A percentile compares a stretch with the other conserved stretches of the same genome.
phyloP scores from a whole-genome alignment of 805 yeast genomes.

The Suhomyces xylopsoci region DNA sequence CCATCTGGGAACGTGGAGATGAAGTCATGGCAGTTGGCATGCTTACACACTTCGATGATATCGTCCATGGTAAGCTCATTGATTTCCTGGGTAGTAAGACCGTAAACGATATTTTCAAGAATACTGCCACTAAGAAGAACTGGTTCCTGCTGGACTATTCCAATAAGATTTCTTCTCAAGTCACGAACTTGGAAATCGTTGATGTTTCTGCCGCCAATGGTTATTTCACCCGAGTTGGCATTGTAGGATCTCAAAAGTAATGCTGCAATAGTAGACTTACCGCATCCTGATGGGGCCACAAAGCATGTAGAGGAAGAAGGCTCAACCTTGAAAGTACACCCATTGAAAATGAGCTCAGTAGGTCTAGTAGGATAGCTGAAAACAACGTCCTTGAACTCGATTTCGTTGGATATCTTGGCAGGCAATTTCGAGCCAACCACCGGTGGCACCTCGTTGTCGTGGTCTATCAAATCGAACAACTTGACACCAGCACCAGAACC shows the following conservation, averaged over 20 bases:
- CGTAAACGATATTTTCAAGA: slow-evolving; percentile 54
- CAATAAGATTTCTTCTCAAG: slow-evolving; percentile 48
- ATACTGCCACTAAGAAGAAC: slow-evolving; percentile 54
- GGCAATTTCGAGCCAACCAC: slow-evolving; percentile 31
- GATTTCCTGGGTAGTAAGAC: slow-evolving; percentile 39
- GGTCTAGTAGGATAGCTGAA: slow-evolving; percentile 44
- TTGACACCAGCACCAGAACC: slow-evolving; percentile 47
- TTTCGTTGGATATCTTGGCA: slow-evolving; percentile 22
- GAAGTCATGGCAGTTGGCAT: slow-evolving; percentile 60
- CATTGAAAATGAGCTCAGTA: slow-evolving; percentile 33
- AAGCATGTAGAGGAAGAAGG: slow-evolving; percentile 39
- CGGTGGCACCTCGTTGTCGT: slow-evolving; percentile 33
- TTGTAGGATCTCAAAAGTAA: slow-evolving; percentile 52
- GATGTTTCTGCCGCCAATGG: slow-evolving; percentile 52
- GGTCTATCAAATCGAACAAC: slow-evolving; percentile 41
- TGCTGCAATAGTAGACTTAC: slow-evolving; percentile 58
- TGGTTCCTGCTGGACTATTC: slow-evolving; percentile 64
- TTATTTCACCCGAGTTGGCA: slow-evolving; percentile 45
- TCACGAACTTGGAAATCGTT: slow-evolving; percentile 46
- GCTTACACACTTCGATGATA: slow-evolving; percentile 40
- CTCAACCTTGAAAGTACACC: slow-evolving; percentile 34
- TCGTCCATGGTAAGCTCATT: slow-evolving; percentile 40
- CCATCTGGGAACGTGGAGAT: slow-evolving; percentile 56
- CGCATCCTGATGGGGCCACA: slow-evolving; percentile 61
- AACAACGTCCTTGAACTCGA: slow-evolving; percentile 37